Evolutionary conservation across 2,329 filamentous ascomycete genomes (phyloP).

Genomic region (Pyrenochaeta sp.): DNA sequence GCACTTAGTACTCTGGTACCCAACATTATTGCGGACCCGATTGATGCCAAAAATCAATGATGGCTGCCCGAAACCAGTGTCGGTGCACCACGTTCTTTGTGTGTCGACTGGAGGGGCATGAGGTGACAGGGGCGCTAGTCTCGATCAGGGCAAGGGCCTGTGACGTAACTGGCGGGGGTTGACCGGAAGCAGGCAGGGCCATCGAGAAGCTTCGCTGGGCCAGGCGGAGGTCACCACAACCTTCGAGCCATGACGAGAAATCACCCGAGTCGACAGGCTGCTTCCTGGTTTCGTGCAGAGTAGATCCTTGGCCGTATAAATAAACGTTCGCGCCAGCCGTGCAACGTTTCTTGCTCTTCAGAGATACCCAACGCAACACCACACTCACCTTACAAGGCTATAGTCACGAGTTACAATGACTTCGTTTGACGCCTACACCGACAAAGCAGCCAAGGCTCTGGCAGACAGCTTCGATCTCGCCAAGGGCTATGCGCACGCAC

Average conservation of each 20-base stretch:
- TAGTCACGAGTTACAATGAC: constrained; percentile 63
- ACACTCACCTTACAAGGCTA: constrained; percentile 19
- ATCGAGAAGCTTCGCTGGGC: constrained; percentile 37
- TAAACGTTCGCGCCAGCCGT: constrained; percentile 24
- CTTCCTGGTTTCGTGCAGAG: constrained; percentile 23
- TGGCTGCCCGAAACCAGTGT: too few relatives aligned
- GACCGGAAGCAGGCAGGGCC: constrained; percentile 25
- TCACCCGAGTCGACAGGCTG: constrained; percentile 33
- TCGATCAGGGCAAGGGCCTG: too few relatives aligned
- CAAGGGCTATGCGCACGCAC: constrained; percentile 88
- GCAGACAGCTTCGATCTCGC: constrained; percentile 87
- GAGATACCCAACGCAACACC: constrained; percentile 22
- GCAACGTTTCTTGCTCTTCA: constrained; percentile 4
- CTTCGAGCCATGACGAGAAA: constrained; percentile 31
- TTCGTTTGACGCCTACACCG: constrained; percentile 88
- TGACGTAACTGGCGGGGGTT: constrained; percentile 20
- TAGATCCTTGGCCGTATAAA: constrained; percentile 26
- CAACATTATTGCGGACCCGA: too few relatives aligned
- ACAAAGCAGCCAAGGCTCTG: constrained; percentile 88
- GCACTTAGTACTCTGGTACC: too few relatives aligned
- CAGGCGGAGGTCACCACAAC: constrained; percentile 23
- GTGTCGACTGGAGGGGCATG: too few relatives aligned
- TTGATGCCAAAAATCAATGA: too few relatives aligned
- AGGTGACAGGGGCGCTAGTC: too few relatives aligned
- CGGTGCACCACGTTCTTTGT: too few relatives aligned